phyloP scores from a whole-genome alignment of 805 yeast genomes.

The Ogataea corticis region DNA sequence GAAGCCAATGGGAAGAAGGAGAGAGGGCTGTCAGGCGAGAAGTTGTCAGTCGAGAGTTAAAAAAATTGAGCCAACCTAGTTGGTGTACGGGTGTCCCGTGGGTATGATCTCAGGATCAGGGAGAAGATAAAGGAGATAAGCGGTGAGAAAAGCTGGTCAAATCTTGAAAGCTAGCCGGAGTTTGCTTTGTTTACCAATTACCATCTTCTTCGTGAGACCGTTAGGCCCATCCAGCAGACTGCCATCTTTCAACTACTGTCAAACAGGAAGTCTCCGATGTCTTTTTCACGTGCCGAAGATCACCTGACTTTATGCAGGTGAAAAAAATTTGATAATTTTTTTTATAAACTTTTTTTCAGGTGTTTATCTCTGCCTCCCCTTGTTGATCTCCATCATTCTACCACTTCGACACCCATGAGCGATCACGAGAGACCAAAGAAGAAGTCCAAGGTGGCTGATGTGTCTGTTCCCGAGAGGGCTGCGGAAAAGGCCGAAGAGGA shows the following conservation, averaged over 20 bases:
- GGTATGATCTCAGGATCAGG: too few species aligned
- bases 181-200: too few species aligned
- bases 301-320: too few species aligned
- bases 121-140: background rate
- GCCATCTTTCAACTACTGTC: too few species aligned
- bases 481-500: conserved; percentile 68
- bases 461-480: conserved; percentile 60
- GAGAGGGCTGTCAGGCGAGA: too few species aligned
- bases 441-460: conserved; percentile 48
- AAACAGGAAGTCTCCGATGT: too few species aligned
- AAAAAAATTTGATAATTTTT: background rate
- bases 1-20: too few species aligned
- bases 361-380: background rate
- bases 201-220: too few species aligned
- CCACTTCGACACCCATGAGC: conserved; percentile 24
- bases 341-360: background rate
- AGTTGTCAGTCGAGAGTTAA: background rate
- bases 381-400: background rate
- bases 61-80: background rate
- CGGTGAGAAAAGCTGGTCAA: too few species aligned
- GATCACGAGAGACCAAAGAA: conserved; percentile 45
- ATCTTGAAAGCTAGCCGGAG: too few species aligned
- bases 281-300: too few species aligned
- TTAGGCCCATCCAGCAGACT: too few species aligned
- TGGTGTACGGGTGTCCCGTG: background rate